Evolutionary conservation across 2,329 filamentous ascomycete species (phyloP).

Genomic region (Chaetomium sp.): DNA sequence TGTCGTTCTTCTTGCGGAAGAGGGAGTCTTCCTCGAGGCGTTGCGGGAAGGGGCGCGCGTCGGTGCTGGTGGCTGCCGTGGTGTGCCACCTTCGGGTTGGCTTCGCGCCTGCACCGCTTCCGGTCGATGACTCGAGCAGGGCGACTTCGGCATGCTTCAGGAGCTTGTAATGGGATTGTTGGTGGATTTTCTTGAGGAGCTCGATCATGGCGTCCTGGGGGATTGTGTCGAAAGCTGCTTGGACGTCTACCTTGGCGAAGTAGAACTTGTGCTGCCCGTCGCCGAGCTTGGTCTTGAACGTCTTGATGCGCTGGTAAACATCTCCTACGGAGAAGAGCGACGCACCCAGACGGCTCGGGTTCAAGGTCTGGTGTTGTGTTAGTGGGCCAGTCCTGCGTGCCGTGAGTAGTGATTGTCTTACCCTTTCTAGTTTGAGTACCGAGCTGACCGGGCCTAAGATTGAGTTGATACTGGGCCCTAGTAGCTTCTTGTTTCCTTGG

Average conservation of each 20-base stretch:
- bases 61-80: slow-evolving; percentile 49
- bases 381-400: slow-evolving; percentile 1
- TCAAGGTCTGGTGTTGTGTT: slow-evolving; percentile 42
- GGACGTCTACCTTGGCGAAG: slow-evolving; percentile 91
- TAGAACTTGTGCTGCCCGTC: slow-evolving; percentile 57
- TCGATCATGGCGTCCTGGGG: slow-evolving; percentile 74
- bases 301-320: slow-evolving; percentile 71
- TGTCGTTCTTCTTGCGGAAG: slow-evolving; percentile 51
- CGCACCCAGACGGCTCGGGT: slow-evolving; percentile 69
- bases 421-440: slow-evolving; percentile 78
- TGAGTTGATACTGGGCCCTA: slow-evolving; percentile 69
- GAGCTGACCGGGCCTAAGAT: slow-evolving; percentile 69
- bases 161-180: slow-evolving; percentile 66
- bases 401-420: slow-evolving; percentile 36
- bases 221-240: slow-evolving; percentile 92
- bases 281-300: slow-evolving; percentile 62
- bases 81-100: slow-evolving; percentile 55
- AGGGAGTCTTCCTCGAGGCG: slow-evolving; percentile 44
- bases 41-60: slow-evolving; percentile 49
- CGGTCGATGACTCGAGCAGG: slow-evolving; percentile 39
- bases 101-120: slow-evolving; percentile 37
- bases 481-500: slow-evolving; percentile 53
- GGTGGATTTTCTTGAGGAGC: slow-evolving; percentile 62
- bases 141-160: slow-evolving; percentile 74
- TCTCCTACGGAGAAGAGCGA: slow-evolving; percentile 81